These are phyloP conservation scores for Trichoderma pleuroti DNA, from an alignment of 2,329 filamentous ascomycete species.

Conservation along the genomic window DNA sequence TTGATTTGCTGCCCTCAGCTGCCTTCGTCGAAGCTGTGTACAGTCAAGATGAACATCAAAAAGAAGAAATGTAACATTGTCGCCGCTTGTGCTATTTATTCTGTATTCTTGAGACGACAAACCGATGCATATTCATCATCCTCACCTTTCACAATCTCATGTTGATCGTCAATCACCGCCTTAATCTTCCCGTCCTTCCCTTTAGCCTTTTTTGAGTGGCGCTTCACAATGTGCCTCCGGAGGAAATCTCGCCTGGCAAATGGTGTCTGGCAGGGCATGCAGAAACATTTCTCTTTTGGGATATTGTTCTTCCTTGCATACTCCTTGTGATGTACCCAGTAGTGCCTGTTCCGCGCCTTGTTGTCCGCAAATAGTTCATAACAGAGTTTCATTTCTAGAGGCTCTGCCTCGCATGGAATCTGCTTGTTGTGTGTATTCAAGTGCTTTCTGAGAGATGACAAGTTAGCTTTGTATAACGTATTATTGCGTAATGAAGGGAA, in stretches of 20 bases:
- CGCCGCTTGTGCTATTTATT: neutral
- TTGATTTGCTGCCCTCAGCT: too few relatives aligned
- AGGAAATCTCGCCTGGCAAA: neutral
- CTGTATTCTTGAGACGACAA: neutral
- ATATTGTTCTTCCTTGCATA: neutral
- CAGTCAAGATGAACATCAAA: neutral
- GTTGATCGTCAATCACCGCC: neutral
- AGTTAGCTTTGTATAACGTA: neutral
- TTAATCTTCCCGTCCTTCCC: fast-evolving
- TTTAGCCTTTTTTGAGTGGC: neutral
- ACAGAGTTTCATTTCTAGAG: too few relatives aligned
- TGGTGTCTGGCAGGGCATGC: neutral
- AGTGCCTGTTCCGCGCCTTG: neutral
- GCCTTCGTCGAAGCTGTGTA: neutral
- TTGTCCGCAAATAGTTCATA: neutral
- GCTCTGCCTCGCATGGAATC: neutral
- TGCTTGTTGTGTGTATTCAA: neutral
- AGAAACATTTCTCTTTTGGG: neutral
- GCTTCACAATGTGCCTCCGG: neutral
- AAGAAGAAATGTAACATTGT: neutral
- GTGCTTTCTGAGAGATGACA: neutral
- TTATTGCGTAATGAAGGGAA: too few relatives aligned
- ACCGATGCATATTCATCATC: neutral
- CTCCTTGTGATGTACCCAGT: neutral
- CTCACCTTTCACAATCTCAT: fast-evolving